Evolutionary conservation across 495 filamentous ascomycete species (phyloP).

Genomic region (Xylaria palmicola): DNA sequence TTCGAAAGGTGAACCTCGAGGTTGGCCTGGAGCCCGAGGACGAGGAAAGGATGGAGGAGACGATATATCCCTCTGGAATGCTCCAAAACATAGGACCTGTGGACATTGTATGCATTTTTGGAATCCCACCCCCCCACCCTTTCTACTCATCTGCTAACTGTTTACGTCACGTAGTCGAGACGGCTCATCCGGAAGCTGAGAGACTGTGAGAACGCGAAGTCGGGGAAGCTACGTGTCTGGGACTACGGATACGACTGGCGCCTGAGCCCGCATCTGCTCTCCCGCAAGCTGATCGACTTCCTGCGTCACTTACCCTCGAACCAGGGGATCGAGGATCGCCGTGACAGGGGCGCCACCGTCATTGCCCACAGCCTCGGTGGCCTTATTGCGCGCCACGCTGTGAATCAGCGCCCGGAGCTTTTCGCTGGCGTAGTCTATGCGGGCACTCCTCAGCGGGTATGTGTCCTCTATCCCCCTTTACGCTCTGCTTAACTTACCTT

Average conservation of each 20-base stretch:
- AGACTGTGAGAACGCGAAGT: constrained; percentile 67
- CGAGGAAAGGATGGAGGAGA: constrained; percentile 80
- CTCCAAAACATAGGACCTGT: constrained; percentile 88
- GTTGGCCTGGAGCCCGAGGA: constrained; percentile 81
- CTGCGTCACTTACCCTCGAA: constrained; percentile 77
- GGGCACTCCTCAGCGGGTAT: constrained; percentile 64
- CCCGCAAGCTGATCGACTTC: constrained; percentile 64
- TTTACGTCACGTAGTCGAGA: constrained; percentile 42
- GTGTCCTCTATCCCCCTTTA: neutral
- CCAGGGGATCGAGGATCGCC: constrained; percentile 42
- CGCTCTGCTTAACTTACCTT: neutral
- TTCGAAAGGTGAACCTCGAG: constrained; percentile 89
- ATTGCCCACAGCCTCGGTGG: constrained; percentile 91
- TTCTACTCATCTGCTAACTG: neutral
- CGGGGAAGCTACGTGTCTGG: constrained; percentile 72
- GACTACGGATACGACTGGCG: constrained; percentile 98
- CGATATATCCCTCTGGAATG: constrained; percentile 80
- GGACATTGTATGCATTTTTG: constrained; percentile 56
- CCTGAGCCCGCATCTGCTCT: constrained; percentile 77
- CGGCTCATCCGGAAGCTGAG: constrained; percentile 76
- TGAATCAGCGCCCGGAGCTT: constrained; percentile 84
- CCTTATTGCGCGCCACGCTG: constrained; percentile 82
- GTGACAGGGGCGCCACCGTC: constrained; percentile 69
- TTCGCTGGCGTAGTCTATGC: constrained; percentile 87
- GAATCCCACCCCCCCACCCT: neutral